Evolutionary conservation across 768 basidiomycete species (phyloP).

Genomic region (Mycena epipterygia): DNA sequence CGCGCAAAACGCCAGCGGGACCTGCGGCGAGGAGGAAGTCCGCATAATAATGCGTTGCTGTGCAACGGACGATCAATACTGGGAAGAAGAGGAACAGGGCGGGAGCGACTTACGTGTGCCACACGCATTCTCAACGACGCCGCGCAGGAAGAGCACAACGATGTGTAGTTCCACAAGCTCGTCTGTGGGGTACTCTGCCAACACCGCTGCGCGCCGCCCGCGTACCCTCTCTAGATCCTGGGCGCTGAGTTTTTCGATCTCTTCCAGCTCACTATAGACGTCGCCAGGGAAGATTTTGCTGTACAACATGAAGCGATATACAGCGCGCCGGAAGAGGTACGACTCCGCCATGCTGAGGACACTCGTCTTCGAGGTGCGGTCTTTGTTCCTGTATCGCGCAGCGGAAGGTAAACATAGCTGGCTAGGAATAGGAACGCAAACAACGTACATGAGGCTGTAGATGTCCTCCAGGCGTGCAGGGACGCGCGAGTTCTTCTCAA

Average conservation of each 20-base stretch:
- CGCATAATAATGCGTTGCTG: background rate
- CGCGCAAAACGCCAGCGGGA: conserved; percentile 3
- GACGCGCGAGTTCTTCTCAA: conserved; percentile 19
- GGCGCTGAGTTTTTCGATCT: background rate
- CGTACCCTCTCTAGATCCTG: background rate
- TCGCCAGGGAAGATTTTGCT: conserved; percentile 7
- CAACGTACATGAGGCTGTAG: conserved; percentile 42
- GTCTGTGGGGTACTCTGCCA: conserved; percentile 13
- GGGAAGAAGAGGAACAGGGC: background rate
- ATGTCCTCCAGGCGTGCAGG: conserved; percentile 36
- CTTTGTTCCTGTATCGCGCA: background rate
- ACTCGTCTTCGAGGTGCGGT: conserved; percentile 17
- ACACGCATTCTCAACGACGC: background rate
- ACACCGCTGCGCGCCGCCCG: background rate
- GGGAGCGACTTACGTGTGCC: background rate
- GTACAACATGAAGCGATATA: conserved; percentile 31
- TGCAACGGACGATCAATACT: too few relatives aligned
- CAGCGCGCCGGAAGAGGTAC: conserved; percentile 21
- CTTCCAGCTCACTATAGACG: background rate
- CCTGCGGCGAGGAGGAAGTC: conserved; percentile 22
- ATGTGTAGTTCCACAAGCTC: conserved; percentile 28
- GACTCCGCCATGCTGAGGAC: background rate
- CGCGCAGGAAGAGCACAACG: conserved; percentile 23
- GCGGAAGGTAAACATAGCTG: background rate
- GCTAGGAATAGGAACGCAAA: background rate